These are phyloP conservation scores for Heliamphora exappendiculata DNA, from an alignment of 148 eudicot genomes.

Conservation along the genomic window DNA sequence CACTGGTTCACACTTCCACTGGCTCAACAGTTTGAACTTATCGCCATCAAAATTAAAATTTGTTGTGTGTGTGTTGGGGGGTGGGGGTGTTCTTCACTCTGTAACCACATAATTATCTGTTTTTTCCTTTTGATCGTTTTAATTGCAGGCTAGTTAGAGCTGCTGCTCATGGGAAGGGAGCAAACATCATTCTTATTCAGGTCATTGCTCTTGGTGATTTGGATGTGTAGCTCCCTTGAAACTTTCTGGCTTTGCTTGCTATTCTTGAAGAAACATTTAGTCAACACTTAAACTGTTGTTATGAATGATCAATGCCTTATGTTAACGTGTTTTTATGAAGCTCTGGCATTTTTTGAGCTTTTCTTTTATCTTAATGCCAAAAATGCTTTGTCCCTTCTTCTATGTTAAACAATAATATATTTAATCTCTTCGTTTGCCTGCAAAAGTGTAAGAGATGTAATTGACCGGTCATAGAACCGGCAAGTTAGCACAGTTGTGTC, in stretches of 20 bases:
- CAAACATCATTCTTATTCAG: conserved; percentile 81
- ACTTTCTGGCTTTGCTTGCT: not conserved
- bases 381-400: not conserved
- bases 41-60: too few species aligned
- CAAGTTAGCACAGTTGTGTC: too few species aligned
- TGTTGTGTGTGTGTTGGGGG: too few species aligned
- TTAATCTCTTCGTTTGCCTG: too few species aligned
- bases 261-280: not conserved
- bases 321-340: not conserved
- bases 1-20: too few species aligned
- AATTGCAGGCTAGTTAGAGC: conserved; percentile 69
- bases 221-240: not conserved
- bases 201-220: conserved; percentile 21
- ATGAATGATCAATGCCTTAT: not conserved
- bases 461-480: too few species aligned
- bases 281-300: not conserved
- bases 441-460: too few species aligned
- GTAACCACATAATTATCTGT: too few species aligned
- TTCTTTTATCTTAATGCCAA: not conserved
- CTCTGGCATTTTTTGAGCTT: not conserved
- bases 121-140: not conserved
- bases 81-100: too few species aligned
- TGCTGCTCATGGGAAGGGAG: conserved; percentile 63
- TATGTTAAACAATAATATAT: too few species aligned
- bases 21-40: too few species aligned